A percentile compares a stretch with the other conserved stretches of the same genome.
Evolutionary conservation across 2,329 filamentous ascomycete genomes (phyloP).

Genomic region (Karstenula rhodostoma): DNA sequence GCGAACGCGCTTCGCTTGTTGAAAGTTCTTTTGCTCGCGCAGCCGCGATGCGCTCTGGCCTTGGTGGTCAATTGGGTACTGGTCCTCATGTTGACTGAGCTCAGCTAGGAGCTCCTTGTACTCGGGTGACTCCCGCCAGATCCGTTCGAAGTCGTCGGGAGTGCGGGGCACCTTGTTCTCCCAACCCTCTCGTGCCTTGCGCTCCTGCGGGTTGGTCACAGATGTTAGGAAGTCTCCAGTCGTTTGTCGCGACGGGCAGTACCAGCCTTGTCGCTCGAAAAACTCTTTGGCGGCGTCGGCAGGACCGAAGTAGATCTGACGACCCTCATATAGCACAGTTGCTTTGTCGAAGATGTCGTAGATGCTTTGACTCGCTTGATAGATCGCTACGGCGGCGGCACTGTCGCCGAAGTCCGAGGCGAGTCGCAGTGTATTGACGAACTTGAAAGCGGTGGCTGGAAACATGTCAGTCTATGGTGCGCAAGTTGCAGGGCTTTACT

Average conservation of each 20-base stretch:
- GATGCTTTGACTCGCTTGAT: slow-evolving; percentile 59
- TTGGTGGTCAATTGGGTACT: slow-evolving; percentile 55
- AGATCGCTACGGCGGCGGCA: slow-evolving; percentile 66
- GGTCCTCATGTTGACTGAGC: slow-evolving; percentile 60
- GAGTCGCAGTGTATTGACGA: slow-evolving; percentile 61
- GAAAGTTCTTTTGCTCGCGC: slow-evolving; percentile 58
- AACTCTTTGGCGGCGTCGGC: slow-evolving; percentile 66
- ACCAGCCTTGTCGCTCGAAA: slow-evolving; percentile 74
- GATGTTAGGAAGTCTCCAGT: slow-evolving; percentile 79
- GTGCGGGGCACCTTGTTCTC: slow-evolving; percentile 58
- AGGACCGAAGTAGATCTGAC: slow-evolving; percentile 78
- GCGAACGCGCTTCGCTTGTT: slow-evolving; percentile 63
- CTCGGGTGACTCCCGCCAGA: slow-evolving; percentile 64
- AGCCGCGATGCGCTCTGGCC: slow-evolving; percentile 35
- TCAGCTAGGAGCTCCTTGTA: slow-evolving; percentile 54
- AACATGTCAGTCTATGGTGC: not conserved
- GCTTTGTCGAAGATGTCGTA: slow-evolving; percentile 77
- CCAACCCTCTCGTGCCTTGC: slow-evolving; percentile 51
- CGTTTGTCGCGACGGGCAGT: slow-evolving; percentile 72
- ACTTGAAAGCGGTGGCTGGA: slow-evolving; percentile 64
- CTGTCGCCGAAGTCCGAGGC: slow-evolving; percentile 59
- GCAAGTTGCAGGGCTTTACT: not conserved
- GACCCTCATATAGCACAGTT: slow-evolving; percentile 77
- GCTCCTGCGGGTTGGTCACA: slow-evolving; percentile 64
- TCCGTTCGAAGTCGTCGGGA: slow-evolving; percentile 57